A percentile compares a stretch with the other conserved stretches of the same genome.
Evolutionary conservation across 306 rosid genomes (phyloP).

Genomic region (Astragalus membranaceus): DNA sequence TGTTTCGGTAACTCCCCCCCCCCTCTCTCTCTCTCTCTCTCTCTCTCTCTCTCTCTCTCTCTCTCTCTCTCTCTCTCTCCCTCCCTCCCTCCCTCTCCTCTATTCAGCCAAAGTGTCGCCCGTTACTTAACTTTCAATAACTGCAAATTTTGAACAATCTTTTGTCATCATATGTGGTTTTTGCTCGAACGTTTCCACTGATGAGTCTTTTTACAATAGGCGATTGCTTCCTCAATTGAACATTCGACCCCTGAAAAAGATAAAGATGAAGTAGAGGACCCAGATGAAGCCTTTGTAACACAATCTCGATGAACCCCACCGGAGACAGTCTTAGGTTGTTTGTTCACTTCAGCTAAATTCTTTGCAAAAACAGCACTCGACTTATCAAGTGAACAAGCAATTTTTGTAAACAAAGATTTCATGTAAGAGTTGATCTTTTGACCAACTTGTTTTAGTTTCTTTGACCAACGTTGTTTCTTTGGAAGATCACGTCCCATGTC

Average conservation of each 20-base stretch:
- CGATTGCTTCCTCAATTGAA: conserved; percentile 72
- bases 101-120: no score
- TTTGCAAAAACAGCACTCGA: conserved; percentile 22
- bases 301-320: conserved; percentile 33
- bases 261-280: conserved; percentile 36
- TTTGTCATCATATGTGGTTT: not conserved
- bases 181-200: conserved; percentile 15
- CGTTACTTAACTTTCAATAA: no score
- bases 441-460: conserved; percentile 38
- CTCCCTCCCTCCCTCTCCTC: no score
- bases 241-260: conserved; percentile 57
- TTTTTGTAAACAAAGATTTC: conserved; percentile 50
- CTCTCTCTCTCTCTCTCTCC: no score
- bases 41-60: no score
- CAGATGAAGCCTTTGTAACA: conserved; percentile 15
- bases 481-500: conserved; percentile 30
- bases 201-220: conserved; percentile 60
- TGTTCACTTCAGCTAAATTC: conserved; percentile 14
- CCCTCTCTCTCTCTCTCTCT: no score
- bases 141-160: conserved; percentile 25
- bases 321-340: not conserved
- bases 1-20: no score
- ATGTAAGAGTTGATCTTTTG: conserved; percentile 54
- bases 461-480: conserved; percentile 40
- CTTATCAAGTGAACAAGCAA: conserved; percentile 37